phyloP scores from a whole-genome alignment of 148 eudicot genomes.

The Vaccinium macrocarpon region DNA sequence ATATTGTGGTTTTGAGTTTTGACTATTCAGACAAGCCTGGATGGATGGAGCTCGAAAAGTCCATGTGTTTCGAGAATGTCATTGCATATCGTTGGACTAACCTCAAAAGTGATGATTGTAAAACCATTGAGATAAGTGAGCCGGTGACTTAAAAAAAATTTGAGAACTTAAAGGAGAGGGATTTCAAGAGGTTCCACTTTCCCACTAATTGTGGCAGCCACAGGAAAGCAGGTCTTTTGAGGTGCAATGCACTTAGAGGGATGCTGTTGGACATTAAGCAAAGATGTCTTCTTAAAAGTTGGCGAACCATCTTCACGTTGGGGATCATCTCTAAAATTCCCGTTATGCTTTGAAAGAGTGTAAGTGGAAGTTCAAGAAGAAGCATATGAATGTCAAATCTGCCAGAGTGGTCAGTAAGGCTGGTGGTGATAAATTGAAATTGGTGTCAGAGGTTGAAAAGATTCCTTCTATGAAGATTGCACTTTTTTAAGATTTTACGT shows the following conservation, averaged over 20 bases:
- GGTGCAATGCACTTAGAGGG: background rate
- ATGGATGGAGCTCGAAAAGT: background rate
- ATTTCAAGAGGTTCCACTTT: background rate
- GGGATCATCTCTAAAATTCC: background rate
- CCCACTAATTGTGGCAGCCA: background rate
- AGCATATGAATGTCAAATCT: background rate
- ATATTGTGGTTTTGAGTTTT: background rate
- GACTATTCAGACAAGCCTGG: background rate
- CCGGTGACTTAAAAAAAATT: background rate
- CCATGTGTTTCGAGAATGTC: background rate
- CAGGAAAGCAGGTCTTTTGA: background rate
- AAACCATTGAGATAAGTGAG: background rate
- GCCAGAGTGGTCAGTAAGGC: background rate
- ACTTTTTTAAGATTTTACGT: background rate
- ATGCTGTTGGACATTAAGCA: background rate
- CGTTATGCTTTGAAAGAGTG: background rate
- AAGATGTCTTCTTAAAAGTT: background rate
- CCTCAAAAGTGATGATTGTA: background rate
- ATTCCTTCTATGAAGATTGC: background rate
- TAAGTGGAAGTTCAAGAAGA: background rate
- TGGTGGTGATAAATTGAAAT: background rate
- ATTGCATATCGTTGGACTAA: background rate
- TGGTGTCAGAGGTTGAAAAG: background rate
- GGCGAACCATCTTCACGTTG: background rate
- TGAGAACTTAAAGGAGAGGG: background rate